Evolutionary conservation across 1,284 basidiomycete species (phyloP).

Genomic region (Ganoderma sp.): DNA sequence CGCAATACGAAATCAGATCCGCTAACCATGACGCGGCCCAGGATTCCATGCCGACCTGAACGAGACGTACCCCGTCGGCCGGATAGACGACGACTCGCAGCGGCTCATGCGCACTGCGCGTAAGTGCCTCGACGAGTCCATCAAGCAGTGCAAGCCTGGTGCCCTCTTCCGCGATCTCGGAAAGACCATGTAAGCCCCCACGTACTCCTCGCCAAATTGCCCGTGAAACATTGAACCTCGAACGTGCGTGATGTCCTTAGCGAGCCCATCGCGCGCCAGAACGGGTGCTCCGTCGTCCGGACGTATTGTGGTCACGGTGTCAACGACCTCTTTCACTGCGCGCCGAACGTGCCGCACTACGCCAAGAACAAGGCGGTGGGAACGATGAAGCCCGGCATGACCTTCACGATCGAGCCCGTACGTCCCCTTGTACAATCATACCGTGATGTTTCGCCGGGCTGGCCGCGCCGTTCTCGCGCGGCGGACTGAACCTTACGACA

Average conservation of each 20-base stretch:
- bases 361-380: conserved; percentile 86
- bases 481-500: not conserved
- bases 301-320: conserved; percentile 93
- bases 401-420: conserved; percentile 84
- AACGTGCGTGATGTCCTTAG: conserved; percentile 42
- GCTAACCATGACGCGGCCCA: conserved; percentile 34
- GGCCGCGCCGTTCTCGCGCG: not conserved
- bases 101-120: conserved; percentile 85
- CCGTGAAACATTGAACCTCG: not conserved
- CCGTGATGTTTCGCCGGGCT: not conserved
- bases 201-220: not conserved
- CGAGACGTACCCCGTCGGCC: conserved; percentile 88
- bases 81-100: conserved; percentile 81
- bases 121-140: conserved; percentile 84
- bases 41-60: conserved; percentile 93
- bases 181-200: conserved; percentile 66
- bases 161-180: conserved; percentile 85
- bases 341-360: conserved; percentile 84
- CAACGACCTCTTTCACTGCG: conserved; percentile 80
- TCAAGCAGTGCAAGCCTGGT: conserved; percentile 90
- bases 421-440: conserved; percentile 17
- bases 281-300: conserved; percentile 85
- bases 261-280: conserved; percentile 81
- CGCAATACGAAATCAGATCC: not conserved
- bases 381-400: conserved; percentile 85